A percentile compares a stretch with the other conserved stretches of the same genome.
phyloP scores from a whole-genome alignment of 441 rosid genomes.

The Erodium moschatum region DNA sequence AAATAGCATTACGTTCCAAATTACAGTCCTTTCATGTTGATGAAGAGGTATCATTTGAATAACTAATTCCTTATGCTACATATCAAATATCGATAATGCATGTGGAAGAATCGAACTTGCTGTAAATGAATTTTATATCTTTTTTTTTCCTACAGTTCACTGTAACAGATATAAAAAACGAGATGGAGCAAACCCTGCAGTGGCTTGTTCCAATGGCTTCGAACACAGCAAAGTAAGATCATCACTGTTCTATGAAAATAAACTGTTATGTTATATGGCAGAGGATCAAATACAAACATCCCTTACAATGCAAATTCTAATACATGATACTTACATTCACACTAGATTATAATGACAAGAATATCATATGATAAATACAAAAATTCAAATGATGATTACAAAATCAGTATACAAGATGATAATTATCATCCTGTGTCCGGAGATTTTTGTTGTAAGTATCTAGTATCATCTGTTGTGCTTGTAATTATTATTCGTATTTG shows the following conservation, averaged over 20 bases:
- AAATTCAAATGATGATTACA: no score
- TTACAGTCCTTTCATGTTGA: slow-evolving; percentile 54
- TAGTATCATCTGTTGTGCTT: no score
- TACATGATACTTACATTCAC: no score
- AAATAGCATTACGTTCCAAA: slow-evolving; percentile 67
- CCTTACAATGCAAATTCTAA: no score
- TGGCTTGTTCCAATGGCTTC: slow-evolving; percentile 87
- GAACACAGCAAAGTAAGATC: slow-evolving; percentile 79
- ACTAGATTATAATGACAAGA: no score
- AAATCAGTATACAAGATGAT: no score
- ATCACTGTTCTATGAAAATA: neutral
- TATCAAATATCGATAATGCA: neutral
- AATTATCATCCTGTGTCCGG: no score
- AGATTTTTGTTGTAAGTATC: no score
- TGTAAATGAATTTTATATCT: neutral
- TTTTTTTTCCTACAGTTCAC: slow-evolving; percentile 44
- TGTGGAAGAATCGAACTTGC: neutral
- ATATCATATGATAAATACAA: no score
- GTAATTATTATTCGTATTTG: no score
- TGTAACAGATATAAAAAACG: slow-evolving; percentile 67
- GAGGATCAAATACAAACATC: no score
- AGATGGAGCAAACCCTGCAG: slow-evolving; percentile 52
- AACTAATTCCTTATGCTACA: neutral
- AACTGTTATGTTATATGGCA: no score
- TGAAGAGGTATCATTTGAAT: slow-evolving; percentile 54